These are phyloP conservation scores for Cryptococcus floricola DNA, from an alignment of 1,284 basidiomycete species.

Conservation along the genomic window DNA sequence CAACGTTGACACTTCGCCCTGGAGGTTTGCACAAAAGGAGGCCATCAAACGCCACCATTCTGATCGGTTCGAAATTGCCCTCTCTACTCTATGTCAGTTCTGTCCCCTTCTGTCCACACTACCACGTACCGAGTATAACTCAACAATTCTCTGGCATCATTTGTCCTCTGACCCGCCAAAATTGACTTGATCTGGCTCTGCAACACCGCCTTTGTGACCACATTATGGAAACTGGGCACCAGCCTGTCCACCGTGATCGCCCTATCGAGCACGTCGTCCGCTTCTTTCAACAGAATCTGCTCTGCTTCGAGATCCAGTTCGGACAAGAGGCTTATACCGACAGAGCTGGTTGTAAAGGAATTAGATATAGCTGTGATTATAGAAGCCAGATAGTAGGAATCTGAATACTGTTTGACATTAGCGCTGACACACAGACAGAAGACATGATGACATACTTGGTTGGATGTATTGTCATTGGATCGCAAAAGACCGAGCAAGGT, in stretches of 20 bases:
- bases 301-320: constrained; percentile 21
- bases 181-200: constrained; percentile 80
- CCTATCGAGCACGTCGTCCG: constrained; percentile 75
- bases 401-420: constrained; percentile 63
- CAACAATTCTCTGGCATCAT: constrained; percentile 77
- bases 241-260: constrained; percentile 92
- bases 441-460: constrained; percentile 59
- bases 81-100: constrained; percentile 56
- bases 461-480: constrained; percentile 93
- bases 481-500: constrained; percentile 86
- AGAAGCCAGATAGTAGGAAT: constrained; percentile 85
- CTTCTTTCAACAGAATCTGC: constrained; percentile 61
- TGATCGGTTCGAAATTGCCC: constrained; percentile 87
- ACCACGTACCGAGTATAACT: constrained; percentile 73
- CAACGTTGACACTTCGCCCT: constrained; percentile 55
- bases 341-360: constrained; percentile 33
- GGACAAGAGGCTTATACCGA: constrained; percentile 5
- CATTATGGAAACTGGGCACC: constrained; percentile 91
- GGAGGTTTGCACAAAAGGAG: constrained; percentile 76
- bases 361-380: constrained; percentile 75
- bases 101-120: background rate
- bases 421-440: background rate
- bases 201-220: constrained; percentile 82
- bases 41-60: constrained; percentile 88
- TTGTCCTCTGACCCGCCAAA: constrained; percentile 73